A percentile compares a stretch with the other conserved stretches of the same genome.
Evolutionary conservation across 495 filamentous ascomycete genomes (phyloP).

Genomic region (Penicillium bovifimosum): DNA sequence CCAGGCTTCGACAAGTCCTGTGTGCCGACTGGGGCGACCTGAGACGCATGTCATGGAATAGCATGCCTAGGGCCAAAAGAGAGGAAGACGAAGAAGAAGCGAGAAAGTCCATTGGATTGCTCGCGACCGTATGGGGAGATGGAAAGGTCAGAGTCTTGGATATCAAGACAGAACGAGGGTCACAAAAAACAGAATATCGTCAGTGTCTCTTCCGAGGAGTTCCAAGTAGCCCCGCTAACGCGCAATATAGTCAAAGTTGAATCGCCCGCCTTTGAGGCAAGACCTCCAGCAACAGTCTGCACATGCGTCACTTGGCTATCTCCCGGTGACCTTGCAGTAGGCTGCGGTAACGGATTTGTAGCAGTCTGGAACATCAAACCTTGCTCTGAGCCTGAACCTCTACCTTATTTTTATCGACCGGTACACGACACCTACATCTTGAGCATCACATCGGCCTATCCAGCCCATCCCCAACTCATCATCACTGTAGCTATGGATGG

Average conservation of each 20-base stretch:
- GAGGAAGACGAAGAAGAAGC: slow-evolving; percentile 31
- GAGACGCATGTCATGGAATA: slow-evolving; percentile 59
- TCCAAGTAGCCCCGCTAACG: neutral
- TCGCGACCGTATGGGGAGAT: slow-evolving; percentile 59
- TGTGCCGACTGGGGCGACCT: slow-evolving; percentile 61
- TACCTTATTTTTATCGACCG: slow-evolving; percentile 51
- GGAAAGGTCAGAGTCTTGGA: slow-evolving; percentile 57
- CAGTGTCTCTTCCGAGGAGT: slow-evolving; percentile 8
- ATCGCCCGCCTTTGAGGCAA: slow-evolving; percentile 50
- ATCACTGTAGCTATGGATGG: slow-evolving; percentile 54
- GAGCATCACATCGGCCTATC: slow-evolving; percentile 51
- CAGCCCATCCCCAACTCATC: slow-evolving; percentile 53
- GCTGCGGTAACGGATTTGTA: slow-evolving; percentile 57
- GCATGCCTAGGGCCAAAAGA: slow-evolving; percentile 36
- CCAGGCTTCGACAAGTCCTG: slow-evolving; percentile 44
- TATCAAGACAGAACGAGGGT: slow-evolving; percentile 34
- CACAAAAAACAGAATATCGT: slow-evolving; percentile 36
- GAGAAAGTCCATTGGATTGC: slow-evolving; percentile 46
- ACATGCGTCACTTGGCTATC: slow-evolving; percentile 62
- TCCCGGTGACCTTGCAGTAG: slow-evolving; percentile 52
- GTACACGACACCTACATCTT: slow-evolving; percentile 58
- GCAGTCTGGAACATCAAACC: slow-evolving; percentile 51
- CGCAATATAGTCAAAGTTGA: slow-evolving; percentile 38
- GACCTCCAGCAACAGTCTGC: slow-evolving; percentile 45
- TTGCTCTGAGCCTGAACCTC: slow-evolving; percentile 20